A percentile compares a stretch with the other conserved stretches of the same genome.
phyloP scores from a whole-genome alignment of 768 basidiomycete species.

The Hericium erinaceus region DNA sequence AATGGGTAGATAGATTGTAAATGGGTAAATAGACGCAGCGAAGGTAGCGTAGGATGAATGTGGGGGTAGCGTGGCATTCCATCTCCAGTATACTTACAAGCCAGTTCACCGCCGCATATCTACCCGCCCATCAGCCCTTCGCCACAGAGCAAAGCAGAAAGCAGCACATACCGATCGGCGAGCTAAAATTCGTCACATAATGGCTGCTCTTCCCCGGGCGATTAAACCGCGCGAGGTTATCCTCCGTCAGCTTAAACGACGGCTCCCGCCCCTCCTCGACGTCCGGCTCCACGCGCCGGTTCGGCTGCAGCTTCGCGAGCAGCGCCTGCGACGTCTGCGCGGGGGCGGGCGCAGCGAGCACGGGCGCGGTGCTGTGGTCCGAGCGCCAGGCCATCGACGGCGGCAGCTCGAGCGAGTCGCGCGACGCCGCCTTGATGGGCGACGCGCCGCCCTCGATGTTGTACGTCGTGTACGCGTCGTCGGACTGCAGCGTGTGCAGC shows the following conservation, averaged over 20 bases:
- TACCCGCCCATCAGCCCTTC: background rate
- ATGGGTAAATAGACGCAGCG: too few relatives aligned
- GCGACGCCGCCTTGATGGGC: background rate
- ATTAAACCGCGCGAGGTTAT: background rate
- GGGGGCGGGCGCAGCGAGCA: background rate
- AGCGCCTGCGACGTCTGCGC: background rate
- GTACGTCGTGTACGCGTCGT: conserved; percentile 12
- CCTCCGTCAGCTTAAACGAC: background rate
- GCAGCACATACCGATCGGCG: conserved; percentile 6
- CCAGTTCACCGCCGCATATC: background rate
- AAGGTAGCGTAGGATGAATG: too few relatives aligned
- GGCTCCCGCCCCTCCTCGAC: background rate
- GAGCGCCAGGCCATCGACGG: background rate
- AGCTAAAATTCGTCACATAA: background rate
- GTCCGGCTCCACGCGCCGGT: conserved; percentile 4
- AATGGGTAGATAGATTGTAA: too few relatives aligned
- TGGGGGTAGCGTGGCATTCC: too few relatives aligned
- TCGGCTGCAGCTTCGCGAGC: conserved; percentile 6
- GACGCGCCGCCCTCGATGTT: background rate
- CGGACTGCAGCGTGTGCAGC: conserved; percentile 9
- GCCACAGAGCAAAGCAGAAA: background rate
- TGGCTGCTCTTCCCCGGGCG: conserved; percentile 2
- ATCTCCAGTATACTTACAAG: too few relatives aligned
- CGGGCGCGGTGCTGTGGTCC: background rate
- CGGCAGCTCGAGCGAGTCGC: background rate